Evolutionary conservation across 495 filamentous ascomycete species (phyloP), one percentile per base, ranked within the genome.

Genomic region (Stereocaulon alpinum): DNA sequence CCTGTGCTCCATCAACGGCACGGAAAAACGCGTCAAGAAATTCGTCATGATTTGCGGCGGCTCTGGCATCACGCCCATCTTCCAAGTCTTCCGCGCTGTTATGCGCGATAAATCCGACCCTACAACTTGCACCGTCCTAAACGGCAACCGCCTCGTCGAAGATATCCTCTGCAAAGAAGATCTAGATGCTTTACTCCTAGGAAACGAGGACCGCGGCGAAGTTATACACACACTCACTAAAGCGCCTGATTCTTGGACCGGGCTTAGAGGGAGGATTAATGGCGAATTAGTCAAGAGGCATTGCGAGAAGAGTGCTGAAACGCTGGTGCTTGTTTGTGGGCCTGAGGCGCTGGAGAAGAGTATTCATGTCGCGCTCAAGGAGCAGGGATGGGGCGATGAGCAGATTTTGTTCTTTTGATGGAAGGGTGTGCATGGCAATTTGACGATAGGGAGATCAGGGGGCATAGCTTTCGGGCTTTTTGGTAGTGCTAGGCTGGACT

Each of bases 31-130:
- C 2, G 82, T 95, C 1, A 77, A 77, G 43, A 78, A 76, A 27
- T 91, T 97, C 70, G 75, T 84, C 63, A 96, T 97, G 92, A 86
- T 97, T 52, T 93, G 88, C 61, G 92, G 80, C 32, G 92, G 92
- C 40, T 88, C 82, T 3, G 92, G 92, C 3, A 88, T 97, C 65
- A 97, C 92, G 43, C 92, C 92, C 1, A 87, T 96, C 57, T 95
- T 86, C 73, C 88, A 95, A 62, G 89, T 96, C 1, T 75, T 96
- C 40, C 76, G 89, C 32, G 88, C 89, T 4, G 81, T 93, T 2
- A 80, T 89, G 72, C 74, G 79, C 48, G 78, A 88, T 63, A 57
- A 60, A 4, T 62, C 76, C 11, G 85, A 87, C 68, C 61, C 67
- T 0, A 86, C 84, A 0, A 69, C 65, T 0, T 94, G 91, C 66